Base-by-base conservation (phyloP, 2,329 filamentous ascomycete species). In the Polychaeton citri region DNA sequence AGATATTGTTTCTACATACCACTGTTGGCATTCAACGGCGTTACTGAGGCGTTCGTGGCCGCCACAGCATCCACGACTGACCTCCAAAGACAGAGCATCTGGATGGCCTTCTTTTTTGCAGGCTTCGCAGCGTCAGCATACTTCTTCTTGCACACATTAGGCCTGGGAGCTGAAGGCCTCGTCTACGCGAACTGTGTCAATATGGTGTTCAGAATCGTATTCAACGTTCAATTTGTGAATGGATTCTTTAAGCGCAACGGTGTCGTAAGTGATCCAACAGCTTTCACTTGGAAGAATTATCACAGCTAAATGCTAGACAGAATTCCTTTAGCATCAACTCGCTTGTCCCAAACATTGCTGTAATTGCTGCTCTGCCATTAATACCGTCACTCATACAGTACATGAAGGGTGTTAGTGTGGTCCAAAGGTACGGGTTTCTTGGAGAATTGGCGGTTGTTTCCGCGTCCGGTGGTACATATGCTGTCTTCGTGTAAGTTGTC, bases 1-100 rank as follows among this genome's bases (percentile, higher is more conserved):
- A 71, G 71, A 0, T 98, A 95, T 59, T 87, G 84, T 62, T 86
- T 85, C 58, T 96, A 94, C 62, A 83, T 98, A 40, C 90, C 90
- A 0, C 76, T 96, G 18, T 71, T 96, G 3, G 90, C 88, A 3
- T 64, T 93, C 49, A 98, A 98, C 52, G 90, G 90, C 35, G 74
- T 96, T 16, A 76, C 81, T 2, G 90, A 98, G 61, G 84, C 86
- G 0, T 96, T 98, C 49, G 87, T 96, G 12, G 79, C 87, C 1
- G 85, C 84, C 2, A 83, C 92, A 1, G 87, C 88, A 1, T 79
- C 73, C 0, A 72, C 84, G 43, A 60, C 68, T 3, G 72, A 96
- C 46, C 72, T 98, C 3, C 76, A 84, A 43, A 59, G 55, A 3
- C 90, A 98, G 57, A 84, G 81, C 1, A 55, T 75, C 4, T 90